Evolutionary conservation across 306 rosid species (phyloP), one percentile per base, ranked within the genome.

Genomic region (Glycine tomentella): DNA sequence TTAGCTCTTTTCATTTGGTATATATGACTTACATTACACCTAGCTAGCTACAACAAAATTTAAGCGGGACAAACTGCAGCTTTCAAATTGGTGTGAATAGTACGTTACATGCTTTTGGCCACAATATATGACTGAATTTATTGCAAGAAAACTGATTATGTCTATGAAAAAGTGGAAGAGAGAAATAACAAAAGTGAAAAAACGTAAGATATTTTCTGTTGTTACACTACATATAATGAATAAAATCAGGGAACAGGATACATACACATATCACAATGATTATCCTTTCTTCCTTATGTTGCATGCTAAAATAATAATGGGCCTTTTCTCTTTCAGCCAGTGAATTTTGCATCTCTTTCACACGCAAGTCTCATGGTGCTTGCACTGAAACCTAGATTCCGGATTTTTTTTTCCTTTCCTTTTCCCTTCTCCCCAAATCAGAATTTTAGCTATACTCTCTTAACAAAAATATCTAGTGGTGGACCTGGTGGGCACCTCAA

Each of bases 231-330:
- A 53, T 64, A 16, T 74, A 80, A 59, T 79, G 88, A 84, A 82
- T 82, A 71, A 75, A 74, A 81, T 81, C 77, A 38, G 55, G 88
- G 80, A 84, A 78, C 82, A 84, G 9, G 80, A 79, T 71, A 68
- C 69, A 52, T 76, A 36, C 40, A 25, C 63, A 82, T 75, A 61
- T 67, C 5, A 75, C 11, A 79, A 85, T 82, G 80, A 87, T 87
- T 71, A 84, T 81, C 50, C 69, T 58, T 82, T 59, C 86, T 87
- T 81, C 86, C 90, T 84, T 84, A 72, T 82, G 73, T 80, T 88
- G 84, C 91, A 85, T 85, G 91, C 86, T 83, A 86, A 79, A 82
- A 77, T 81, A 88, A 85, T 83, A 62, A 88, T 85, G 79, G 50
- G 34, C 84, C 90, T 81, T 82, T 85, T 79, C 58, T 72, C 62